Evolutionary conservation across 1,139 yeast genomes (phyloP).

Genomic region (Saccharomycopsis crataegensis): DNA sequence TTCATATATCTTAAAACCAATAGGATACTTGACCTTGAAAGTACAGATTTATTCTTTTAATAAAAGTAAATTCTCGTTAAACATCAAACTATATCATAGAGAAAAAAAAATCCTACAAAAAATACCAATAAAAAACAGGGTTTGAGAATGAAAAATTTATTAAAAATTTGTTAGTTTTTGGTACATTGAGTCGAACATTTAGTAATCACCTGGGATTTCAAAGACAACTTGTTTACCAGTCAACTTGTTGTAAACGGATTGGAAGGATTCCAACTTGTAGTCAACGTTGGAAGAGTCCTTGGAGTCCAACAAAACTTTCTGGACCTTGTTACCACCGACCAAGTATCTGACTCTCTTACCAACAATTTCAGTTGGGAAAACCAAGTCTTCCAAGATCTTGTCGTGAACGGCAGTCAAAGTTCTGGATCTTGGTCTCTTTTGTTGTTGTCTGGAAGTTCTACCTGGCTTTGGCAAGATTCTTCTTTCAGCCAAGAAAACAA

Average conservation of each 20-base stretch:
- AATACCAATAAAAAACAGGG: not conserved
- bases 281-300: constrained; percentile 97
- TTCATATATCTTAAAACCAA: not conserved
- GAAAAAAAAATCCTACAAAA: not conserved
- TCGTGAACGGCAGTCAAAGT: constrained; percentile 98
- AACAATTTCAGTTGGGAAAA: constrained; percentile 98
- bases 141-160: not conserved
- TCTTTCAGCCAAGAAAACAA: constrained; percentile 99
- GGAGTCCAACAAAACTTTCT: constrained; percentile 96
- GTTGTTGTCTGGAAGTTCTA: constrained; percentile 84
- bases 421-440: constrained; percentile 99
- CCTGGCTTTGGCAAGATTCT: constrained; percentile 97
- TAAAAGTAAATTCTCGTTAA: too few relatives aligned
- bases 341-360: constrained; percentile 99
- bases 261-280: constrained; percentile 99
- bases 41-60: too few relatives aligned
- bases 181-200: constrained; percentile 27
- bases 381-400: constrained; percentile 97
- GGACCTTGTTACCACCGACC: constrained; percentile 98
- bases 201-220: constrained; percentile 84
- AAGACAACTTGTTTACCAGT: constrained; percentile 99
- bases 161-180: not conserved
- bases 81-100: too few relatives aligned
- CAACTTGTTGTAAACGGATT: constrained; percentile 95
- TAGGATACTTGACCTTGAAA: too few relatives aligned